Evolutionary conservation across 2,329 filamentous ascomycete genomes (phyloP), one percentile per base, ranked within the genome.

Genomic region (Fusarium pininemorale): DNA sequence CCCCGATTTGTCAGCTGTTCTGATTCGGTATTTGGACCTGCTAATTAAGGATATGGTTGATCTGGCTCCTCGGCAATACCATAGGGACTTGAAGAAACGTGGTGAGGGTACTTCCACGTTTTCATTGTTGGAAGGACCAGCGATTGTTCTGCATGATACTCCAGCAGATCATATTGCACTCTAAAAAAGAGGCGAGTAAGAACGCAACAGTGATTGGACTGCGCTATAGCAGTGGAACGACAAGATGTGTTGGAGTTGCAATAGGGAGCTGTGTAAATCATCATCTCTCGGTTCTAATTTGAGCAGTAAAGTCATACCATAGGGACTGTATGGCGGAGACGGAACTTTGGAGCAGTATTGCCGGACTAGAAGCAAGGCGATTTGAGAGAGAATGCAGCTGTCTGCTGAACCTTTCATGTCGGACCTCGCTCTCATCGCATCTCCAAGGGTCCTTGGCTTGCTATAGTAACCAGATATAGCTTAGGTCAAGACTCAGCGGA

Each of bases 221-320:
- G 24, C 20, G 35, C 18, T 28, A 13, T 39, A 10, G 12, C 7
- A 39, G 35, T 38, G 20, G 24, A 54, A 54, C 24, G 22, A 39
- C 51, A 54, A 28, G 20, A 22, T 26, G 14, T 28, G 32, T 24
- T 54, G 24, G 51, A 48, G 63, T 50, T 37, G 55, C 38, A 28
- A 45, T 32, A 58, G 47, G 44, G 44, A 64, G 59, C 59, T 50
- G 58, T 54, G 51, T 35, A n/a, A 50, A 47, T 44, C 30, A 38
- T 35, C 53, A 28, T n/a, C 38, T 61, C 51, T 59, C 45, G 42
- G 60, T 45, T 54, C 58, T 55, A 35, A 30, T 44, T 60, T 70
- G 39, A 41, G 64, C 55, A 68, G 58, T 50, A 42, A 24, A 56
- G 60, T 48, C 59, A 60, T 47, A 63, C 64, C 63, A 58, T 58